Conservation (phyloP, 169 alveolate species). For the Plasmodium adleri region DNA sequence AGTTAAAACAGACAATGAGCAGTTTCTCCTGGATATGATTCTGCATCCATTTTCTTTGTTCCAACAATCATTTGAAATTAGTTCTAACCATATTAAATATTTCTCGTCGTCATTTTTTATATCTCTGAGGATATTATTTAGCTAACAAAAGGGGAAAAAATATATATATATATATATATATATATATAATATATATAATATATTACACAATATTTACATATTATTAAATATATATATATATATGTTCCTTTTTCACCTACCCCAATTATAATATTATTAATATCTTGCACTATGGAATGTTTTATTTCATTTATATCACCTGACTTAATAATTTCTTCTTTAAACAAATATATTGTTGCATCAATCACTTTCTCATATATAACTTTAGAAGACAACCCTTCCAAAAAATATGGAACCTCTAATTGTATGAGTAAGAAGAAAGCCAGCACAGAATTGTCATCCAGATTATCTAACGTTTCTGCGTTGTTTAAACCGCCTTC, state of each 20-base stretch:
- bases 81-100: slow-evolving; percentile 46
- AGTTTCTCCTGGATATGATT: slow-evolving; percentile 8
- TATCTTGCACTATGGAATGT: slow-evolving; percentile 23
- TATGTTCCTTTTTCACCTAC: background rate
- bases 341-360: slow-evolving; percentile 22
- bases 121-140: slow-evolving; percentile 16
- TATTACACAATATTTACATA: background rate
- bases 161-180: slow-evolving; percentile 4
- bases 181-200: background rate
- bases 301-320: slow-evolving; percentile 13
- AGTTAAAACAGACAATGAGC: slow-evolving; percentile 22
- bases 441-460: slow-evolving; percentile 34
- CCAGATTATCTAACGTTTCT: slow-evolving; percentile 11
- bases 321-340: slow-evolving; percentile 12
- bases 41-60: slow-evolving; percentile 7
- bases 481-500: background rate
- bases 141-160: slow-evolving; percentile 12
- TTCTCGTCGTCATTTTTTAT: background rate
- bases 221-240: background rate
- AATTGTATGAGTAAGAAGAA: slow-evolving; percentile 48
- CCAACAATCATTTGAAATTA: slow-evolving; percentile 58
- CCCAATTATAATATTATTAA: slow-evolving; percentile 16
- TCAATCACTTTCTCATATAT: slow-evolving; percentile 56
- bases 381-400: slow-evolving; percentile 1
- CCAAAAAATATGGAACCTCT: slow-evolving; percentile 44